These are phyloP conservation scores for Rhodotorula sp. DNA, from an alignment of 1,284 basidiomycete genomes.

Conservation along the genomic window DNA sequence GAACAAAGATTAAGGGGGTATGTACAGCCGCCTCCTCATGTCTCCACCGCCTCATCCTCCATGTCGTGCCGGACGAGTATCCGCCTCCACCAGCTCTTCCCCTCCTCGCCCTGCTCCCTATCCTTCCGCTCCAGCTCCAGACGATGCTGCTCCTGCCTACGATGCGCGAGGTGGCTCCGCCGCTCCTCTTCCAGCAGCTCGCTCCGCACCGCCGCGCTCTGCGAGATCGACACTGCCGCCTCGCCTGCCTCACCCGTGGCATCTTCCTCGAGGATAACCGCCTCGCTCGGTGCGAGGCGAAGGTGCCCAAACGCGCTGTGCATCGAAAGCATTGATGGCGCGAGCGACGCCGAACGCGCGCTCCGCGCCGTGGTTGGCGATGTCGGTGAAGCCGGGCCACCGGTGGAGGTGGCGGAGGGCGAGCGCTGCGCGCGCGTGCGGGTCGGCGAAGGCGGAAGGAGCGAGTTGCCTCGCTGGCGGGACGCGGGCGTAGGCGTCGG, in stretches of 20 bases:
- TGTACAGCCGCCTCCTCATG: neutral
- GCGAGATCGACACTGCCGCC: slow-evolving; percentile 24
- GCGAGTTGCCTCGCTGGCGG: too few species aligned
- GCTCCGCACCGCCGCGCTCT: slow-evolving; percentile 24
- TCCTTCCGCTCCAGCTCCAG: slow-evolving; percentile 28
- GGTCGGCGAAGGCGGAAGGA: neutral
- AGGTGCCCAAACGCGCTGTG: slow-evolving; percentile 2
- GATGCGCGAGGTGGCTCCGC: slow-evolving; percentile 19
- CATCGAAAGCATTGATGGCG: slow-evolving; percentile 12
- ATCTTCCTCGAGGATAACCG: neutral
- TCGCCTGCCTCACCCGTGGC: neutral
- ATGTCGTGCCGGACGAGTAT: slow-evolving; percentile 5
- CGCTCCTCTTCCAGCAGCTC: slow-evolving; percentile 40
- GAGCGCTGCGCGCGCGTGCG: neutral
- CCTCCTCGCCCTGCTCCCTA: neutral
- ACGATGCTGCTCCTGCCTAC: slow-evolving; percentile 6
- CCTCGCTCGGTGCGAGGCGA: neutral
- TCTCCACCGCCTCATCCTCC: neutral
- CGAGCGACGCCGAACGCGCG: slow-evolving; percentile 21
- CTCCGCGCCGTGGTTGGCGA: slow-evolving; percentile 1
- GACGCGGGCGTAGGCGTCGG: neutral
- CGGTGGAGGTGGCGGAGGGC: neutral
- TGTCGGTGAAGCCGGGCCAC: neutral
- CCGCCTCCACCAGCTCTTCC: slow-evolving; percentile 7
- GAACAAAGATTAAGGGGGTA: neutral